Conservation (phyloP, 2,329 filamentous ascomycete genomes). For the Pseudophaeomoniella oleicola region DNA sequence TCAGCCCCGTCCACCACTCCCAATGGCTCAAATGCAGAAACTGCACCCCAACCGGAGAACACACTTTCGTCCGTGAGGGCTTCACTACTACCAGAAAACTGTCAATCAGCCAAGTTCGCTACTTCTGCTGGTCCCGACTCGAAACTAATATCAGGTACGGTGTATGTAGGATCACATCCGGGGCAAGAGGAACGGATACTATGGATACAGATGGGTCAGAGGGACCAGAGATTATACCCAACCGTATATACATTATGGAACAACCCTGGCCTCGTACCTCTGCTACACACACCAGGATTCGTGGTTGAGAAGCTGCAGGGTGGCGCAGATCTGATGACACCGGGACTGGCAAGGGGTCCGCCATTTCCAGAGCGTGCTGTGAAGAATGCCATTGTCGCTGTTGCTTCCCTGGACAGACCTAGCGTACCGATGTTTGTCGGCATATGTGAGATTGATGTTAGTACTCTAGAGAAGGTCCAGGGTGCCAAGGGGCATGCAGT, state of each 20-base stretch:
- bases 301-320: slow-evolving; percentile 47
- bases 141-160: slow-evolving; percentile 45
- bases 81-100: slow-evolving; percentile 47
- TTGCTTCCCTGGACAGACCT: slow-evolving; percentile 44
- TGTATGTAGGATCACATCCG: slow-evolving; percentile 48
- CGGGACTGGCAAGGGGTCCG: slow-evolving; percentile 48
- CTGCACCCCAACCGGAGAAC: slow-evolving; percentile 15
- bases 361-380: slow-evolving; percentile 46
- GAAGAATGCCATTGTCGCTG: slow-evolving; percentile 47
- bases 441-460: slow-evolving; percentile 49
- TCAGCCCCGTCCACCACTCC: slow-evolving; percentile 16
- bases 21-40: slow-evolving; percentile 25
- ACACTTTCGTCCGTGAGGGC: slow-evolving; percentile 39
- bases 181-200: slow-evolving; percentile 44
- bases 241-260: slow-evolving; percentile 54
- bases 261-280: slow-evolving; percentile 43
- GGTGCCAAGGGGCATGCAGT: slow-evolving; percentile 52
- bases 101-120: slow-evolving; percentile 47
- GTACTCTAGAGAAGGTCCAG: slow-evolving; percentile 37
- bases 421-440: slow-evolving; percentile 51
- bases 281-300: slow-evolving; percentile 46
- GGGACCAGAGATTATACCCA: slow-evolving; percentile 26
- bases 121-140: slow-evolving; percentile 50
- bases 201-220: slow-evolving; percentile 50
- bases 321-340: slow-evolving; percentile 56